Percentiles rank a stretch among this genome's conserved stretches.
Conservation (phyloP, 345 rosid species). For the Rhodomyrtus tomentosa region DNA sequence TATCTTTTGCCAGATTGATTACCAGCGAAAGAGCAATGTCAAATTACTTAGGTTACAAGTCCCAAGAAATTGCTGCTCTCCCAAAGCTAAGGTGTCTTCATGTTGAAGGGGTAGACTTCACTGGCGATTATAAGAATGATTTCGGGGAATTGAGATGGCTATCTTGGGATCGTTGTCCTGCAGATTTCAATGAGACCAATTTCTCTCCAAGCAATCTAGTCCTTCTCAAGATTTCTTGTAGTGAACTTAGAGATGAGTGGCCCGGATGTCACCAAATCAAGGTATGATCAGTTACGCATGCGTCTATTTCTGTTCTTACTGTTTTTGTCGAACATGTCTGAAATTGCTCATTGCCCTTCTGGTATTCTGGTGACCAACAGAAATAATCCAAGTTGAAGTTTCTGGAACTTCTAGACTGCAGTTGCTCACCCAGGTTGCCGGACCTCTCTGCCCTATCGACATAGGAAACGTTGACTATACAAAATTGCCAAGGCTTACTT, state of each 20-base stretch:
- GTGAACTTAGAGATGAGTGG: not conserved
- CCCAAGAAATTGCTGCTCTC: not conserved
- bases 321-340: not conserved
- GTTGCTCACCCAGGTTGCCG: not conserved
- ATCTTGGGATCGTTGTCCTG: not conserved
- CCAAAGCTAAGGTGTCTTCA: not conserved
- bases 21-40: not conserved
- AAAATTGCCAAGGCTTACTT: not conserved
- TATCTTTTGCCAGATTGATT: not conserved
- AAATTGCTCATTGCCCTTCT: not conserved
- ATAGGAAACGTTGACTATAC: not conserved
- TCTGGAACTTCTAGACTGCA: not conserved
- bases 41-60: not conserved
- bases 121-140: not conserved
- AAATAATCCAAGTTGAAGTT: not conserved
- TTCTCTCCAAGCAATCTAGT: not conserved
- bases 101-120: not conserved
- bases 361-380: not conserved
- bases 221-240: not conserved
- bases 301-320: not conserved
- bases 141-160: not conserved
- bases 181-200: not conserved
- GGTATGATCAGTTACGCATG: not conserved
- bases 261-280: not conserved
- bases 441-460: not conserved